These are phyloP conservation scores for Syncephalastrum racemosum DNA, from an alignment of 371 early-diverging fungal genomes.

Conservation along the genomic window DNA sequence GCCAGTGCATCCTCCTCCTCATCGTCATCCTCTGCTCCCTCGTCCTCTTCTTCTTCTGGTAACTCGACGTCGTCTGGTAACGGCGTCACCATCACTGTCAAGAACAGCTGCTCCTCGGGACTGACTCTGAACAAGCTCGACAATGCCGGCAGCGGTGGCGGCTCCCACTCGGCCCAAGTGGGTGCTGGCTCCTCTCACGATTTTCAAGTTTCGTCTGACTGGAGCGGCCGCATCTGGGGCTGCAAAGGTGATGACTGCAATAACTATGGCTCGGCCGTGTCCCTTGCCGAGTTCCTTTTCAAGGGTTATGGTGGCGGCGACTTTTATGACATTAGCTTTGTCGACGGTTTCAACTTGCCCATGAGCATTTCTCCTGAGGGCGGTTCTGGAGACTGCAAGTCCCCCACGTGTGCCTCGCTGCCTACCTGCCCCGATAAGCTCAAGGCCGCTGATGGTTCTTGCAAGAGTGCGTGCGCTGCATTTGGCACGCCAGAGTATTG, in stretches of 20 bases:
- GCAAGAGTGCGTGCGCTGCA: conserved; percentile 39
- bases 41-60: background rate
- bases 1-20: conserved; percentile 3
- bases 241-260: conserved; percentile 32
- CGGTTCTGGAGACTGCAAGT: conserved; percentile 24
- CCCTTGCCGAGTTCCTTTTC: conserved; percentile 43
- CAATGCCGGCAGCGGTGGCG: conserved; percentile 18
- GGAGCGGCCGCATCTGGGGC: conserved; percentile 42
- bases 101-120: conserved; percentile 31
- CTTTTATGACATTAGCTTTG: conserved; percentile 44
- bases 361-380: conserved; percentile 30
- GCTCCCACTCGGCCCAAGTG: conserved; percentile 7
- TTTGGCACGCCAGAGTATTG: conserved; percentile 37
- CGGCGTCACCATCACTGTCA: conserved; percentile 34
- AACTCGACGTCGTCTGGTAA: conserved; percentile 4
- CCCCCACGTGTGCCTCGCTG: conserved; percentile 26
- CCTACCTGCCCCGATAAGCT: conserved; percentile 39
- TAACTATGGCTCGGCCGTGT: conserved; percentile 23
- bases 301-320: conserved; percentile 19
- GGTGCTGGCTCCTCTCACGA: conserved; percentile 19
- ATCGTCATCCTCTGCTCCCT: conserved; percentile 6
- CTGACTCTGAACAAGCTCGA: conserved; percentile 34
- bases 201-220: conserved; percentile 22
- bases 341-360: conserved; percentile 43
- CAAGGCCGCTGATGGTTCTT: conserved; percentile 31